Conservation (phyloP, 2,329 filamentous ascomycete genomes). For the Phialocephala sp. region DNA sequence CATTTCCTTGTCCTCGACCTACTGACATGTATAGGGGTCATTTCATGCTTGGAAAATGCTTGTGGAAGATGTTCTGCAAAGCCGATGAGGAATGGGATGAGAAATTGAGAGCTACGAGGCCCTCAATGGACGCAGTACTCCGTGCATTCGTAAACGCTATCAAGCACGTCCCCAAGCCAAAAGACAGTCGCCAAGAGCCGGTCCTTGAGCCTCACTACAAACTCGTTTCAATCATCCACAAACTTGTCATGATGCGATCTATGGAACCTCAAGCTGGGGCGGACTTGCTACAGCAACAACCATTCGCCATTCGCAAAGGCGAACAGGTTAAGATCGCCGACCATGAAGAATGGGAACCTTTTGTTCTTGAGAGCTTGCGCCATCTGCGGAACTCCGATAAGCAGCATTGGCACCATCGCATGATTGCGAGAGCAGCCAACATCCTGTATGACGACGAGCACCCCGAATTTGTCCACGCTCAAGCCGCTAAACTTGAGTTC, state of each 20-base stretch:
- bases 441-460: conserved; percentile 62
- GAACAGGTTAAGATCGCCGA: conserved; percentile 38
- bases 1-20: conserved; percentile 1
- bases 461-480: conserved; percentile 51
- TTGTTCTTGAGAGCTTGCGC: conserved; percentile 54
- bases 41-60: conserved; percentile 73
- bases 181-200: conserved; percentile 65
- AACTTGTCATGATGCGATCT: conserved; percentile 56
- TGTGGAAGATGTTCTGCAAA: conserved; percentile 71
- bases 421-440: conserved; percentile 66
- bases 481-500: conserved; percentile 67
- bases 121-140: conserved; percentile 54
- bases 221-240: conserved; percentile 69
- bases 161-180: conserved; percentile 63
- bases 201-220: conserved; percentile 78
- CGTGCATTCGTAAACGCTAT: conserved; percentile 64
- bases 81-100: conserved; percentile 48
- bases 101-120: conserved; percentile 43
- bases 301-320: conserved; percentile 40
- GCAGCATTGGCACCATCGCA: conserved; percentile 77
- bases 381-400: conserved; percentile 60
- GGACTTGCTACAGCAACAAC: conserved; percentile 44
- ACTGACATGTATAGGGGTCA: conserved; percentile 55
- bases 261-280: conserved; percentile 40
- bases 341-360: conserved; percentile 61